Evolutionary conservation across 2,329 filamentous ascomycete genomes (phyloP), one percentile per base, ranked within the genome.

Genomic region (Trichoderma sp.): DNA sequence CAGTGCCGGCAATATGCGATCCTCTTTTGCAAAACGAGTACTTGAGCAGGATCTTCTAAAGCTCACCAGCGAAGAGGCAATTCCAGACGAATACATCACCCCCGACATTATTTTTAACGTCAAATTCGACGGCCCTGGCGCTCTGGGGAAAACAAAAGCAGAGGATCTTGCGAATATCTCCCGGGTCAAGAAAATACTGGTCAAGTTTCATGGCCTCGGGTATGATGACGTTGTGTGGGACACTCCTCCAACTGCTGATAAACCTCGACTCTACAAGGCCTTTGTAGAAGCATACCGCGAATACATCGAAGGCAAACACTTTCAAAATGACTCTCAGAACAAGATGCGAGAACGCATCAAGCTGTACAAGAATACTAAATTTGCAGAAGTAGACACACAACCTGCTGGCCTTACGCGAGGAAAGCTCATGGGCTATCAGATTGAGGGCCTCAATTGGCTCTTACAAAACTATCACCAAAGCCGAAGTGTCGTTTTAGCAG

Each of bases 211-310:
- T 80, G 96, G 96, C 13, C 87, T 99, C 8, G 88, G 91, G 6
- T 98, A 99, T 77, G 94, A 97, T 74, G 94, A 98, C 72, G 88
- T 90, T 1, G 94, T 97, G 0, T 98, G 95, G 95, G 95, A 97
- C 76, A 86, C 88, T 2, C 93, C 94, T 0, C 95, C 95, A 0
- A 82, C 85, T 3, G 85, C 88, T 34, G 88, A 93, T 71, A 88
- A 87, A 13, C 81, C 79, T 12, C 88, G 90, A 30, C 85, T 92
- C 50, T 98, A 94, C 88, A 85, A 87, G 4, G 92, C 96, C 70
- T 99, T 97, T 78, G 86, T 91, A 70, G 85, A 87, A 17, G 95
- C 96, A 0, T 99, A 97, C 78, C 88, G 92, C 73, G 94, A 98
- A 77, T 98, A 92, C 83, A 87, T 98, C 7, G 87, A 89, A 66